Evolutionary conservation across 441 rosid species (phyloP).

Genomic region (Metrosideros polymorpha): DNA sequence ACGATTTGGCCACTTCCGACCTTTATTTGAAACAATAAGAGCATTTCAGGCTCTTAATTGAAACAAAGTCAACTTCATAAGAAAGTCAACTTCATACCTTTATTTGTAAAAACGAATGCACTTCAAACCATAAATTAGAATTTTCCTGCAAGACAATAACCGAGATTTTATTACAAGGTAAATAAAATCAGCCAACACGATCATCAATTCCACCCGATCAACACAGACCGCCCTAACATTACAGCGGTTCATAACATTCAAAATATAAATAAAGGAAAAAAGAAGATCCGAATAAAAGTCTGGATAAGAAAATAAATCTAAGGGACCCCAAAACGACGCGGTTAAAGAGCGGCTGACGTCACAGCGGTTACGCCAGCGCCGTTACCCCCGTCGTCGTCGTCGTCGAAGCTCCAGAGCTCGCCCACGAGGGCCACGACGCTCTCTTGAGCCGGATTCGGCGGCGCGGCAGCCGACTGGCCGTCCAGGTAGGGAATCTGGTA

Average conservation of each 20-base stretch:
- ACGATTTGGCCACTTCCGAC: too few species aligned
- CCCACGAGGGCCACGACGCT: slow-evolving; percentile 40
- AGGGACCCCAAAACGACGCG: neutral
- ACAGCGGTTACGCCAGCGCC: neutral
- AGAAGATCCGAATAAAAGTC: neutral
- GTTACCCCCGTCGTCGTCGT: neutral
- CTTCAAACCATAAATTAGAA: too few species aligned
- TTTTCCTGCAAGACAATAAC: neutral
- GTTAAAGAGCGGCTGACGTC: neutral
- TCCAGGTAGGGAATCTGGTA: slow-evolving; percentile 66
- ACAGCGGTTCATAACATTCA: neutral
- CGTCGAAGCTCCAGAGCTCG: slow-evolving; percentile 47
- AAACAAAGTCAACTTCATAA: too few species aligned
- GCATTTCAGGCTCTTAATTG: too few species aligned
- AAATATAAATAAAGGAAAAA: neutral
- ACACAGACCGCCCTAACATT: neutral
- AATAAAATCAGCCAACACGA: neutral
- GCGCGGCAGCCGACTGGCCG: slow-evolving; percentile 26
- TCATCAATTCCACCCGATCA: neutral
- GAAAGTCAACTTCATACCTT: too few species aligned
- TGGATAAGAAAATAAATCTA: neutral
- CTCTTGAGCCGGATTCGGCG: slow-evolving; percentile 25
- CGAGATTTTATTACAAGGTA: neutral
- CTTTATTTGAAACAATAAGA: too few species aligned
- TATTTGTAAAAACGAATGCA: too few species aligned